Percentiles rank a stretch among this genome's conserved stretches.
These are phyloP conservation scores for Verticillium nubilum DNA, from an alignment of 2,329 filamentous ascomycete species.

Conservation along the genomic window DNA sequence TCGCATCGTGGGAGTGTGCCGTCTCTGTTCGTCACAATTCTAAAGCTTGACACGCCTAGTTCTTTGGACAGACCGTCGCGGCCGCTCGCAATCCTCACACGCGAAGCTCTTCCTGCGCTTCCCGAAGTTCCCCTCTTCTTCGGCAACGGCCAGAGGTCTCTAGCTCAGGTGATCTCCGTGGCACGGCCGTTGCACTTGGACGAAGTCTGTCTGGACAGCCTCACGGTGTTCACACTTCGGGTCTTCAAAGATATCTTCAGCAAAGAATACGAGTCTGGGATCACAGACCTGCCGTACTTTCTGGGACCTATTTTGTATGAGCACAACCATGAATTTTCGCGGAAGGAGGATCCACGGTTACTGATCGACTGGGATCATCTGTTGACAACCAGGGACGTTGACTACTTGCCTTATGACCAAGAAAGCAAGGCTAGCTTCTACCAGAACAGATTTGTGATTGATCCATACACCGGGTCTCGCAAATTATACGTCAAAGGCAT, in stretches of 20 bases:
- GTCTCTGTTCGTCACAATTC: slow-evolving; percentile 57
- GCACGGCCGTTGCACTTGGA: slow-evolving; percentile 35
- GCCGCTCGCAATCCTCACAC: slow-evolving; percentile 66
- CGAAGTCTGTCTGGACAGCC: slow-evolving; percentile 36
- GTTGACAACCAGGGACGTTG: slow-evolving; percentile 25
- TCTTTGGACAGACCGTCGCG: slow-evolving; percentile 54
- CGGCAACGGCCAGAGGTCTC: slow-evolving; percentile 54
- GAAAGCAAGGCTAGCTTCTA: slow-evolving; percentile 44
- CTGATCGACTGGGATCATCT: slow-evolving; percentile 60
- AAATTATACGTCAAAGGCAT: slow-evolving; percentile 52
- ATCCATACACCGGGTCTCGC: slow-evolving; percentile 57
- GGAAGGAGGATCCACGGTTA: not conserved
- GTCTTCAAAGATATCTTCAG: slow-evolving; percentile 84
- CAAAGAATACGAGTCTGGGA: slow-evolving; percentile 67
- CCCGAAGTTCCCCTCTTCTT: slow-evolving; percentile 70
- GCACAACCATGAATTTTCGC: slow-evolving; percentile 21
- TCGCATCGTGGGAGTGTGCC: slow-evolving; percentile 25
- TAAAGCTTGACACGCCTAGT: slow-evolving; percentile 52
- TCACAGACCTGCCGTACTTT: slow-evolving; percentile 73
- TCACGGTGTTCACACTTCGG: slow-evolving; percentile 70
- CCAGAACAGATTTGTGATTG: slow-evolving; percentile 46
- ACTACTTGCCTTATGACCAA: slow-evolving; percentile 32
- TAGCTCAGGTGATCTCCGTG: slow-evolving; percentile 45
- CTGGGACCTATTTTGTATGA: slow-evolving; percentile 51
- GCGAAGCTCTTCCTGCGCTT: slow-evolving; percentile 56